Evolutionary conservation across 768 basidiomycete species (phyloP), one percentile per base, ranked within the genome.

Genomic region (Postia placenta): DNA sequence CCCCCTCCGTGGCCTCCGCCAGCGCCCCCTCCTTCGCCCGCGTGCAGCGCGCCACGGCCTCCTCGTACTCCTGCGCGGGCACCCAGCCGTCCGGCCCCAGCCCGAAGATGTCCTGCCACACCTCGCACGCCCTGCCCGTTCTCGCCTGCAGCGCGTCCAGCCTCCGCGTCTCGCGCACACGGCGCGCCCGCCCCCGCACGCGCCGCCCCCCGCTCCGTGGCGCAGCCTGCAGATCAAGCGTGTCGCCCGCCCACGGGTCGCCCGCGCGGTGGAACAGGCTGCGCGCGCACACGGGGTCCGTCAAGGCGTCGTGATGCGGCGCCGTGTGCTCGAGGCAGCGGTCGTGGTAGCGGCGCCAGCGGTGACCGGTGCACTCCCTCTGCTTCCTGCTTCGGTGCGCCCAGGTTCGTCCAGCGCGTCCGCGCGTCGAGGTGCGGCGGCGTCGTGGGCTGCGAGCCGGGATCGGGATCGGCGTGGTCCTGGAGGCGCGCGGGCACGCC

Each of bases 221-320:
- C 52, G 65, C 58, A 64, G 51, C 57, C 67, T 76, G 76, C 62
- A 79, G 68, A 42, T 47, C 67, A 64, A 62, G 57, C 52, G 73
- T 74, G 56, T 79, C 75, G 50, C 74, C 76, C 60, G 74, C 73
- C 76, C 77, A 80, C 6, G 67, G 71, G 48, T 44, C 59, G 64
- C 76, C 41, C 43, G 78, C 73, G 36, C 70, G 56, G 47, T 40
- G 1, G 67, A 74, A 77, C 49, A 79, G 72, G 51, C 71, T 69
- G 59, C 64, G 57, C 54, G 60, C 19, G 53, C 24, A 27, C 56
- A 69, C 7, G 47, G 64, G 66, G 64, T 76, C 71, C 60, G 58
- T 61, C 47, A 75, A 61, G 0, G 69, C 68, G 0, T 33, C 64
- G 56, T 71, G 58, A 61, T 78, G 75, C 49, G 59, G 64, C 57